phyloP scores from a whole-genome alignment of 345 rosid species.

The Litchi chinensis region DNA sequence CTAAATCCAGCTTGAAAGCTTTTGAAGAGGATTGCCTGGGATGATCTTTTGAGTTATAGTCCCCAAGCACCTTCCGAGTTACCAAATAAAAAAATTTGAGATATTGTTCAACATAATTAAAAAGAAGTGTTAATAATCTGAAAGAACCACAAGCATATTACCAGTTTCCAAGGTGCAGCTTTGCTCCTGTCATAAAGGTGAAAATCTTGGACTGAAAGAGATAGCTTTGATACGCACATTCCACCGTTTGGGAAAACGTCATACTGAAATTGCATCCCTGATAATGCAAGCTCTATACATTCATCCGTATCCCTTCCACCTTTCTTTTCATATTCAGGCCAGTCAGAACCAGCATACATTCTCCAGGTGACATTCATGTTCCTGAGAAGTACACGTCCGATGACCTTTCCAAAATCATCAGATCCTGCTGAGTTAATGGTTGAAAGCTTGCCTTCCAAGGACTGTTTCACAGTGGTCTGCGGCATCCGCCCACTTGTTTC shows the following conservation, averaged over 20 bases:
- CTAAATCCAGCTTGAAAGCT: conserved; percentile 76
- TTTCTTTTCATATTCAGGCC: conserved; percentile 48
- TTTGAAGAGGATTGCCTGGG: conserved; percentile 87
- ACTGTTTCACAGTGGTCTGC: conserved; percentile 42
- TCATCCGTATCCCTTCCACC: conserved; percentile 58
- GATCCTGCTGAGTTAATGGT: conserved; percentile 28
- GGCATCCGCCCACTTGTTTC: conserved; percentile 59
- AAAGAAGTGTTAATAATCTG: conserved; percentile 2
- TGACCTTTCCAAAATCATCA: conserved; percentile 46
- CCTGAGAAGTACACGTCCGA: conserved; percentile 60
- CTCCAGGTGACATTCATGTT: conserved; percentile 76
- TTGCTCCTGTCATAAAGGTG: conserved; percentile 72
- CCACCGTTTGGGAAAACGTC: conserved; percentile 64
- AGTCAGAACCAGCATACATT: conserved; percentile 82
- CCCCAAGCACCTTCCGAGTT: conserved; percentile 67
- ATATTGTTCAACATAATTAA: conserved; percentile 2
- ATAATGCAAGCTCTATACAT: conserved; percentile 69
- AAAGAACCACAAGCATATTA: conserved; percentile 34
- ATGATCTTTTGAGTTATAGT: conserved; percentile 76
- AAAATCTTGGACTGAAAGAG: conserved; percentile 70
- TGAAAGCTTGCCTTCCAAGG: conserved; percentile 46
- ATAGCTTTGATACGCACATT: conserved; percentile 61
- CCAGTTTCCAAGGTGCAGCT: conserved; percentile 85
- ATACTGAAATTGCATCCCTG: conserved; percentile 63
- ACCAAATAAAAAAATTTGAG: conserved; percentile 20